Conservation (phyloP, 2,329 filamentous ascomycete genomes). For the Fusarium camptoceras region DNA sequence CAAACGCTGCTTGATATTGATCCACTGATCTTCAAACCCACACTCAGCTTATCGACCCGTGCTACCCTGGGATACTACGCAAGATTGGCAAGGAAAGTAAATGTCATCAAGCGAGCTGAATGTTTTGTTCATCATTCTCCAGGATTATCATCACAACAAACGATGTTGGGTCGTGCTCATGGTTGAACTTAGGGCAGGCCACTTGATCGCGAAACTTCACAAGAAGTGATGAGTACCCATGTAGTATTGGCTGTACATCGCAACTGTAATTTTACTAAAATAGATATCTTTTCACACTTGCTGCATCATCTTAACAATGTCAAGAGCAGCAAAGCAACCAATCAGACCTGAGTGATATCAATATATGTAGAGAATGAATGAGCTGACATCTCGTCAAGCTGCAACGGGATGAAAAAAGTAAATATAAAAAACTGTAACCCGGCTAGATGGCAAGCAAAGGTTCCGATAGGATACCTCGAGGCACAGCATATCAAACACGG, state of each 20-base stretch:
- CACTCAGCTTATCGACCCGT: constrained; percentile 1
- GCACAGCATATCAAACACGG: neutral
- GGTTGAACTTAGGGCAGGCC: neutral
- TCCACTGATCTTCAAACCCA: constrained; percentile 11
- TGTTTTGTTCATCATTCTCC: neutral
- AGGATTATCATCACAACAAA: neutral
- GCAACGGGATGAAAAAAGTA: neutral
- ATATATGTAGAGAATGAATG: neutral
- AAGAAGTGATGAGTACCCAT: neutral
- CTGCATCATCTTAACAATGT: neutral
- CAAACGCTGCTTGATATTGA: neutral
- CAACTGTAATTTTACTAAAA: neutral
- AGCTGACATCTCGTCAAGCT: neutral
- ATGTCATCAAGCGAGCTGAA: neutral
- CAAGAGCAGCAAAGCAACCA: neutral
- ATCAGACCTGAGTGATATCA: neutral
- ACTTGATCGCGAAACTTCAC: neutral
- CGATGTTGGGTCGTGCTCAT: neutral
- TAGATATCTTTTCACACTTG: neutral
- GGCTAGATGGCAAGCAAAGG: neutral
- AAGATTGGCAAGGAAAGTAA: neutral
- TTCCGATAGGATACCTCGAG: neutral
- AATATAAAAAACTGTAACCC: neutral
- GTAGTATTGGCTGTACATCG: neutral
- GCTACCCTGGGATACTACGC: neutral